Percentiles rank a stretch among this genome's conserved stretches.
Evolutionary conservation across 176 grass and related monocot species (phyloP).

Genomic region (Oryza glaberrima): DNA sequence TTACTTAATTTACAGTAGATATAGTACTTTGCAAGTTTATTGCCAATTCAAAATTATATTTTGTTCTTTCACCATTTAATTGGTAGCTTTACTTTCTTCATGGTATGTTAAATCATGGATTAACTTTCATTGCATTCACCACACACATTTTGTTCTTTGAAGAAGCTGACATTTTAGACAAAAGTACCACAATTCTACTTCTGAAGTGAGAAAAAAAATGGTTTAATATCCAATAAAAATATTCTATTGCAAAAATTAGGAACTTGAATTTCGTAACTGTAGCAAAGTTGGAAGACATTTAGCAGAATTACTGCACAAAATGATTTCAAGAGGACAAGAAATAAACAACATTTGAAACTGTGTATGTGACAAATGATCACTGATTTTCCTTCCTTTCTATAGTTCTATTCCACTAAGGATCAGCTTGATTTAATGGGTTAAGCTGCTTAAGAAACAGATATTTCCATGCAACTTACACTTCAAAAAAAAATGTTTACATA

Average conservation of each 20-base stretch:
- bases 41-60: background rate
- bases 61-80: background rate
- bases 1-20: background rate
- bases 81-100: background rate
- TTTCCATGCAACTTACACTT: background rate
- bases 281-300: background rate
- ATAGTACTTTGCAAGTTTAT: background rate
- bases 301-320: background rate
- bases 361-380: background rate
- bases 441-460: background rate
- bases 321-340: constrained; percentile 13
- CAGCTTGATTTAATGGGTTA: background rate
- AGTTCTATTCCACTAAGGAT: background rate
- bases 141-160: background rate
- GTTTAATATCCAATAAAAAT: background rate
- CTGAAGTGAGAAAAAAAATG: background rate
- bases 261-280: background rate
- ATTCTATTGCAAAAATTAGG: background rate
- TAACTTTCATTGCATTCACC: background rate
- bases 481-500: background rate
- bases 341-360: background rate
- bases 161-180: background rate
- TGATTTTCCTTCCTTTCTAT: background rate
- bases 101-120: constrained; percentile 1
- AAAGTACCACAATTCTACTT: background rate